Conservation (phyloP, 2,329 filamentous ascomycete species). For the Paecilomyces sp. region DNA sequence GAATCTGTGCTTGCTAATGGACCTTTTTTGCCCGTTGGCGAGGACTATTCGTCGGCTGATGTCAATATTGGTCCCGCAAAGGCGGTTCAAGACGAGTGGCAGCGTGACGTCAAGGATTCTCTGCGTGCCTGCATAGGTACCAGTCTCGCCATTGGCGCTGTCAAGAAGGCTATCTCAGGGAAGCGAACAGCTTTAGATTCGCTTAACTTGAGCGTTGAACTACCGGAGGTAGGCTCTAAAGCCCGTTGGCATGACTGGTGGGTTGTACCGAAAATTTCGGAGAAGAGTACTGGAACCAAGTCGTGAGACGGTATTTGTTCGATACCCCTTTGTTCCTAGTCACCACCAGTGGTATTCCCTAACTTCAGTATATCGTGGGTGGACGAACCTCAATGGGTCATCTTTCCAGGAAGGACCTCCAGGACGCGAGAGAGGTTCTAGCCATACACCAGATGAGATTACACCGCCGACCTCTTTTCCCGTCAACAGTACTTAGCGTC, state of each 20-base stretch:
- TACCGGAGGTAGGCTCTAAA: slow-evolving; percentile 32
- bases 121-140: slow-evolving; percentile 66
- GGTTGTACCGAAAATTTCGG: slow-evolving; percentile 34
- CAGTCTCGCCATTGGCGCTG: slow-evolving; percentile 54
- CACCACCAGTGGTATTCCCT: background rate
- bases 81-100: slow-evolving; percentile 56
- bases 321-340: background rate
- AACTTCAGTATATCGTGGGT: background rate
- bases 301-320: background rate
- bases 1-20: slow-evolving; percentile 34
- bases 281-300: background rate
- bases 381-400: background rate
- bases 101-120: slow-evolving; percentile 50
- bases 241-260: slow-evolving; percentile 40
- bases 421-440: background rate
- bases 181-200: slow-evolving; percentile 1
- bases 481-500: background rate
- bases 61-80: slow-evolving; percentile 25
- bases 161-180: slow-evolving; percentile 50
- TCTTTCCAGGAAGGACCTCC: background rate
- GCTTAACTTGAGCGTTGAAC: slow-evolving; percentile 25
- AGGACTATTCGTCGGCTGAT: background rate
- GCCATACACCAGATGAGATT: background rate
- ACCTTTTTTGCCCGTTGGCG: slow-evolving; percentile 18
- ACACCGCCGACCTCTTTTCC: background rate